Evolutionary conservation across 441 rosid genomes (phyloP).

Genomic region (Rhodomyrtus psidioides): DNA sequence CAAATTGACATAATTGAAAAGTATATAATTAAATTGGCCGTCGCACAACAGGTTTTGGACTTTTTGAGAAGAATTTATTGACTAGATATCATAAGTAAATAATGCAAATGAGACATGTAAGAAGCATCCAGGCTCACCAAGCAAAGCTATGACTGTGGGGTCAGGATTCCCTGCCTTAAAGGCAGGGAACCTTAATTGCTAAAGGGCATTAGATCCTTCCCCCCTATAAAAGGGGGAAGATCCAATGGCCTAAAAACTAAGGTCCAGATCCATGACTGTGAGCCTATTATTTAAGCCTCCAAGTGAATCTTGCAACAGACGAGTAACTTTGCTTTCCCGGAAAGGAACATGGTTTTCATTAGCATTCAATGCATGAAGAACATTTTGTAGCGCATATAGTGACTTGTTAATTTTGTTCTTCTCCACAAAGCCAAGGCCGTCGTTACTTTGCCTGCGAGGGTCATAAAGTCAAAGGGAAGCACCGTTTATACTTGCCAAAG

Average conservation of each 20-base stretch:
- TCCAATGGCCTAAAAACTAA: too few species aligned
- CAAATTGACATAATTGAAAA: too few species aligned
- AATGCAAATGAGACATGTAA: neutral
- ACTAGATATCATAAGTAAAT: neutral
- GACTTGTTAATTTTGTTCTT: slow-evolving; percentile 46
- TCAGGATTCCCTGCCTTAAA: too few species aligned
- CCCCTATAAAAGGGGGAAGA: too few species aligned
- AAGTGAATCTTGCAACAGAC: slow-evolving; percentile 61
- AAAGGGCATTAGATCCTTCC: too few species aligned
- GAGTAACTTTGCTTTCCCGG: slow-evolving; percentile 71
- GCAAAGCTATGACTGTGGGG: too few species aligned
- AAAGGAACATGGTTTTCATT: slow-evolving; percentile 62
- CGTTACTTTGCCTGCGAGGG: slow-evolving; percentile 35
- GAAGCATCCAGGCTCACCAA: slow-evolving; percentile 31
- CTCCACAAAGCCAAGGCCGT: slow-evolving; percentile 24
- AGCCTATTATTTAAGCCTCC: slow-evolving; percentile 35
- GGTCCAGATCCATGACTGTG: slow-evolving; percentile 41
- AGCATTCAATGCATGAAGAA: slow-evolving; percentile 49
- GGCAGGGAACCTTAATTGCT: too few species aligned
- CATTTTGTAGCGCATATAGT: slow-evolving; percentile 57
- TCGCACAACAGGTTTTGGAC: too few species aligned
- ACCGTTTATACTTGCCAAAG: neutral
- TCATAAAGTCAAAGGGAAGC: slow-evolving; percentile 18
- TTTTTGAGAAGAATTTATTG: neutral
- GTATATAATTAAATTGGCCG: too few species aligned